Evolutionary conservation across 2,329 filamentous ascomycete genomes (phyloP).

Genomic region (Penicillium sp.): DNA sequence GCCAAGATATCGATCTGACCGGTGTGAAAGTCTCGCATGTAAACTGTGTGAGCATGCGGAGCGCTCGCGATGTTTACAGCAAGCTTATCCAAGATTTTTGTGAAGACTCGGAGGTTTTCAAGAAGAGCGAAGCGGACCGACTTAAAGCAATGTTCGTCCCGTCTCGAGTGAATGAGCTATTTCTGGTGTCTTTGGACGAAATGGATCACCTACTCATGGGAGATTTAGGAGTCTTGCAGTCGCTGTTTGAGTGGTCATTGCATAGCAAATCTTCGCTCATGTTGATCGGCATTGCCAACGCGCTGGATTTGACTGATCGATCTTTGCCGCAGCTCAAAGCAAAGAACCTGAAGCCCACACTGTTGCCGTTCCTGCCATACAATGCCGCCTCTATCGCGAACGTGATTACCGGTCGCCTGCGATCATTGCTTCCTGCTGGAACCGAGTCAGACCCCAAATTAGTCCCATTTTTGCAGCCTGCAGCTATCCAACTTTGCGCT

Average conservation of each 20-base stretch:
- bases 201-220: conserved; percentile 89
- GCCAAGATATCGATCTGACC: conserved; percentile 51
- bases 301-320: conserved; percentile 88
- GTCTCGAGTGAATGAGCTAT: conserved; percentile 53
- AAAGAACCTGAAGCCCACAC: conserved; percentile 79
- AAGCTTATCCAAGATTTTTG: conserved; percentile 68
- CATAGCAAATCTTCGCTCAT: conserved; percentile 71
- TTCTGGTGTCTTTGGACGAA: conserved; percentile 86
- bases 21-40: conserved; percentile 67
- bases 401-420: conserved; percentile 78
- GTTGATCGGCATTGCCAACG: conserved; percentile 90
- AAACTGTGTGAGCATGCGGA: conserved; percentile 97
- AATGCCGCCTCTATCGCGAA: conserved; percentile 78
- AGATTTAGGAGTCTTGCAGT: conserved; percentile 83
- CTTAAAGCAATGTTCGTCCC: conserved; percentile 67
- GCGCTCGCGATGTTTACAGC: conserved; percentile 74
- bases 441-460: conserved; percentile 48
- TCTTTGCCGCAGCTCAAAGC: conserved; percentile 90
- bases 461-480: conserved; percentile 85
- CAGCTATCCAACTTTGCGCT: conserved; percentile 86
- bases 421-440: conserved; percentile 57
- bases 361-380: conserved; percentile 91
- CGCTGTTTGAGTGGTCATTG: conserved; percentile 94
- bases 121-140: conserved; percentile 61
- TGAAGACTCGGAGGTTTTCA: conserved; percentile 55